Conservation (phyloP, 805 yeast genomes). For the Candida verbasci region DNA sequence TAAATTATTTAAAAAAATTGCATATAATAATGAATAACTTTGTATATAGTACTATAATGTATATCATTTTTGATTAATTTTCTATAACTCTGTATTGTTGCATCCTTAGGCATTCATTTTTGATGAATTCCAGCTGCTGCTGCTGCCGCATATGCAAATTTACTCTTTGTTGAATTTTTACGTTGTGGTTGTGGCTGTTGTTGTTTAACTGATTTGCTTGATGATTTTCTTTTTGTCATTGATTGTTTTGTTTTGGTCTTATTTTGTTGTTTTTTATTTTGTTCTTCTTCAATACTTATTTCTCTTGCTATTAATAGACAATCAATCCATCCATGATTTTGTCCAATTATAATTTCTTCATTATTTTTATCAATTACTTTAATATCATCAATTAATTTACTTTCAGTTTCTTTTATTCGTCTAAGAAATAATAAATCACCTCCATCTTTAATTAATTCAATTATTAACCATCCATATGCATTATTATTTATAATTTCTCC, state of each 20-base stretch:
- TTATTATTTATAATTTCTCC: constrained; percentile 33
- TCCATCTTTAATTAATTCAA: constrained; percentile 56
- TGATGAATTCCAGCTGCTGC: constrained; percentile 44
- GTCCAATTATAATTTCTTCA: constrained; percentile 42
- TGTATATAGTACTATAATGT: too few species aligned
- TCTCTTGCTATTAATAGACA: constrained; percentile 65
- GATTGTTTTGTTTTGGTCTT: constrained; percentile 2
- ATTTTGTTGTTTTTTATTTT: constrained; percentile 11
- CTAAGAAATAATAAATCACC: constrained; percentile 52
- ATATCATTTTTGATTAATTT: constrained; percentile 1
- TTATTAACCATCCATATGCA: constrained; percentile 56
- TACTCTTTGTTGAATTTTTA: constrained; percentile 13
- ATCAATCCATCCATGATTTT: constrained; percentile 61
- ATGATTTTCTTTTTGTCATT: constrained; percentile 11
- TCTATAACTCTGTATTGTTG: too few species aligned
- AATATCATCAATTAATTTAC: constrained; percentile 14
- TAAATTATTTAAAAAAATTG: constrained; percentile 15
- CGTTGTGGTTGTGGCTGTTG: constrained; percentile 1
- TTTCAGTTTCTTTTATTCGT: constrained; percentile 34
- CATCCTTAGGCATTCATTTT: too few species aligned
- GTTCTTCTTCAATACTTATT: constrained; percentile 16
- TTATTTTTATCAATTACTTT: constrained; percentile 26
- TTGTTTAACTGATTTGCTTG: constrained; percentile 1
- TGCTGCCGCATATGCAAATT: constrained; percentile 45
- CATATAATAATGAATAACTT: constrained; percentile 1